Percentiles rank a stretch among this genome's conserved stretches.
Evolutionary conservation across 768 basidiomycete species (phyloP).

Genomic region (Leccinum truebloodii): DNA sequence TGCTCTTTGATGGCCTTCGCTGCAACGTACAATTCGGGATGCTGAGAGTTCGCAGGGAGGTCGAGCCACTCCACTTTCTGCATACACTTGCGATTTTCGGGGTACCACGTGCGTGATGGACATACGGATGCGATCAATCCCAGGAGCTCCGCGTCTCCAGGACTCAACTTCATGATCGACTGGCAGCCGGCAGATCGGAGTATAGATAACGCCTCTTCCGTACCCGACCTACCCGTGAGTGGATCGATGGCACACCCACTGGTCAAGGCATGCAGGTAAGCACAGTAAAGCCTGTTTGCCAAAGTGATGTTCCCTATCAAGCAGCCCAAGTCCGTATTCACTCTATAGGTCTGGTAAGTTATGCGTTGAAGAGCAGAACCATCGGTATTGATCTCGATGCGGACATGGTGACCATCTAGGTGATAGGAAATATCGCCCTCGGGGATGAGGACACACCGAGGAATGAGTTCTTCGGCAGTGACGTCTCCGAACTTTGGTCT

Average conservation of each 20-base stretch:
- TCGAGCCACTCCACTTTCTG: slow-evolving; percentile 38
- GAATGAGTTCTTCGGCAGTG: slow-evolving; percentile 1
- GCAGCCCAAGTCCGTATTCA: slow-evolving; percentile 34
- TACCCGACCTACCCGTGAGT: slow-evolving; percentile 43
- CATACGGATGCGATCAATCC: slow-evolving; percentile 34
- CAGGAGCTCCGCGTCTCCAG: slow-evolving; percentile 35
- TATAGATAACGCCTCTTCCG: slow-evolving; percentile 43
- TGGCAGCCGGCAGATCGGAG: slow-evolving; percentile 38
- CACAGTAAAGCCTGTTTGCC: slow-evolving; percentile 35
- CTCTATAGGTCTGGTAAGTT: slow-evolving; percentile 30
- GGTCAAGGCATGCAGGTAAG: slow-evolving; percentile 48
- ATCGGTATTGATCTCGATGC: slow-evolving; percentile 12
- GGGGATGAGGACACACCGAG: slow-evolving; percentile 41
- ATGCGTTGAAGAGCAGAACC: background rate
- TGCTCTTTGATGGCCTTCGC: slow-evolving; percentile 33
- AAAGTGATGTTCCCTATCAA: slow-evolving; percentile 30
- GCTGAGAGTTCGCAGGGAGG: slow-evolving; percentile 30
- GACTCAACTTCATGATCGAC: slow-evolving; percentile 41
- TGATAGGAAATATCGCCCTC: slow-evolving; percentile 28
- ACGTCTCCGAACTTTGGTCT: slow-evolving; percentile 22
- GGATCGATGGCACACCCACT: slow-evolving; percentile 46
- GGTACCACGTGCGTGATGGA: slow-evolving; percentile 41
- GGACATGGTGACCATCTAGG: slow-evolving; percentile 17
- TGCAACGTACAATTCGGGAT: slow-evolving; percentile 28
- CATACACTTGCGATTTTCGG: slow-evolving; percentile 39